phyloP scores from a whole-genome alignment of 208 protist genomes.

The Sergeia podlipaevii region DNA sequence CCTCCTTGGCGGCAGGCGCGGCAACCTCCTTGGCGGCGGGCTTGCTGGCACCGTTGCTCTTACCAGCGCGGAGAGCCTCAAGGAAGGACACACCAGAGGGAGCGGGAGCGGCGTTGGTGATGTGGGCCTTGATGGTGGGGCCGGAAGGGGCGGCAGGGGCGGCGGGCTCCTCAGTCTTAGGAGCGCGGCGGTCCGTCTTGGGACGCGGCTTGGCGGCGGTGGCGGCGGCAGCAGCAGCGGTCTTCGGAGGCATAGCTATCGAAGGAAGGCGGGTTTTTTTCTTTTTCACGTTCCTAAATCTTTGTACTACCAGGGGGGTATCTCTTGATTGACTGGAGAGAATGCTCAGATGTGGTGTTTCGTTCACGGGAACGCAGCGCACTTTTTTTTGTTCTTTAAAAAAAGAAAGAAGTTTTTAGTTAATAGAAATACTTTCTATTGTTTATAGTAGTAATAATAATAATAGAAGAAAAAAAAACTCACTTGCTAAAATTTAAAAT shows the following conservation, averaged over 20 bases:
- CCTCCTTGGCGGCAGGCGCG: conserved; percentile 7
- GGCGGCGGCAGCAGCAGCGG: conserved; percentile 10
- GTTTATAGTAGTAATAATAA: not conserved
- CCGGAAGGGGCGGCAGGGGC: conserved; percentile 22
- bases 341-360: not conserved
- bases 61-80: conserved; percentile 45
- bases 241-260: conserved; percentile 19
- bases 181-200: not conserved
- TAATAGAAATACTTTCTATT: not conserved
- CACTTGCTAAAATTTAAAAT: not conserved
- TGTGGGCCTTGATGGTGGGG: conserved; percentile 51
- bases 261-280: conserved; percentile 13
- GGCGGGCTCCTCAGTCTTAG: conserved; percentile 28
- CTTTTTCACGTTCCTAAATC: not conserved
- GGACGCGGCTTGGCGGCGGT: conserved; percentile 4
- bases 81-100: conserved; percentile 63
- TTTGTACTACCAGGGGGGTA: too few relatives aligned
- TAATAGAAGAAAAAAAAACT: not conserved
- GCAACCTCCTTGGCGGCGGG: conserved; percentile 14
- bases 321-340: conserved; percentile 1
- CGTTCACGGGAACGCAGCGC: conserved; percentile 1
- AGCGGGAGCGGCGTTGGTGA: conserved; percentile 50
- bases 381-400: conserved; percentile 14
- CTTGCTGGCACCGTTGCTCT: conserved; percentile 7
- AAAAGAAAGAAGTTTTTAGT: conserved; percentile 7